phyloP scores from a whole-genome alignment of 305 asterid species.

The Rubia tinctorum region DNA sequence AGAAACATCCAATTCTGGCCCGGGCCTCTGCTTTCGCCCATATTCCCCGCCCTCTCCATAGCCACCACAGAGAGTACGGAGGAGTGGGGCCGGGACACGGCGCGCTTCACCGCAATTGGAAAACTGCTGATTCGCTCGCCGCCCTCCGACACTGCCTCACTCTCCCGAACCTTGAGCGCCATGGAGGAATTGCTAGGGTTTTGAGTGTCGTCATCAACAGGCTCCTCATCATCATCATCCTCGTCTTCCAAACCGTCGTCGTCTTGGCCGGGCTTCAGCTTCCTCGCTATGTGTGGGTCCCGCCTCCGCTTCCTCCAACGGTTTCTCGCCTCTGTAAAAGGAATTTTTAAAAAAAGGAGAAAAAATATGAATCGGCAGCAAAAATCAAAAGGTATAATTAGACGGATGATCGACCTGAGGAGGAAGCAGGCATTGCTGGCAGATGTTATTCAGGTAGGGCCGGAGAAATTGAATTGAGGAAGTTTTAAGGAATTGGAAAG shows the following conservation, averaged over 20 bases:
- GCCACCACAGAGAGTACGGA: conserved; percentile 59
- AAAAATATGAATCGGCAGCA: conserved; percentile 14
- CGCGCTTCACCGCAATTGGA: conserved; percentile 65
- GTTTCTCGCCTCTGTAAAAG: conserved; percentile 56
- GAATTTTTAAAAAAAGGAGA: conserved; percentile 8
- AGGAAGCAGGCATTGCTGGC: conserved; percentile 86
- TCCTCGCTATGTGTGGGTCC: conserved; percentile 57
- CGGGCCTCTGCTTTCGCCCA: conserved; percentile 51
- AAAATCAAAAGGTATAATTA: conserved; percentile 9
- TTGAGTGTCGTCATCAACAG: conserved; percentile 53
- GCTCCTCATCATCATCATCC: conserved; percentile 40
- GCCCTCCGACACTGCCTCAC: conserved; percentile 52
- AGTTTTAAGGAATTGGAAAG: background rate
- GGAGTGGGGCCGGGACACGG: conserved; percentile 72
- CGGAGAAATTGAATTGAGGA: conserved; percentile 1
- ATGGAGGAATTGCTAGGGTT: conserved; percentile 29
- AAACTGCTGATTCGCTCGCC: conserved; percentile 61
- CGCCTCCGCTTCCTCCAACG: conserved; percentile 97
- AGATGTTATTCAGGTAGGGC: conserved; percentile 5
- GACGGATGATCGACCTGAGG: conserved; percentile 55
- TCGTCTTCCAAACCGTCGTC: conserved; percentile 76
- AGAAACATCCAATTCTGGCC: conserved; percentile 42
- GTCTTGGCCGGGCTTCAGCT: conserved; percentile 50
- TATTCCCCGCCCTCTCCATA: conserved; percentile 59
- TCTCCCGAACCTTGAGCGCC: conserved; percentile 44